Conservation (phyloP, 495 filamentous ascomycete species). For the Annulohypoxylon maeteangense region DNA sequence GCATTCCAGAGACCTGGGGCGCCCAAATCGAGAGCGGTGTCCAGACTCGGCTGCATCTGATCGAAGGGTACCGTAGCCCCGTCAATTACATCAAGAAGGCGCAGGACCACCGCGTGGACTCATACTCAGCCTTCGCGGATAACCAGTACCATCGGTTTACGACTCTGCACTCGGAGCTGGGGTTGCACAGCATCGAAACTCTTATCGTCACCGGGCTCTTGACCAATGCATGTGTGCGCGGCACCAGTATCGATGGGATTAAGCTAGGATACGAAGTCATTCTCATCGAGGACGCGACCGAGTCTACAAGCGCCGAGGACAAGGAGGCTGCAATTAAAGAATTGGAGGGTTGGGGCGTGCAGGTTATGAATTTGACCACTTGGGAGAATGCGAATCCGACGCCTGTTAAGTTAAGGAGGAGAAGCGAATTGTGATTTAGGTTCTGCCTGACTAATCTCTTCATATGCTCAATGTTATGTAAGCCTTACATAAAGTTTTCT, state of each 20-base stretch:
- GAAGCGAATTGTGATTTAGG: slow-evolving; percentile 19
- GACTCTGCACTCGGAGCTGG: slow-evolving; percentile 44
- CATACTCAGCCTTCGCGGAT: slow-evolving; percentile 48
- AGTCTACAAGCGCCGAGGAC: slow-evolving; percentile 29
- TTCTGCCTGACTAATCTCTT: background rate
- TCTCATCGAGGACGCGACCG: slow-evolving; percentile 46
- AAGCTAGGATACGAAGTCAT: slow-evolving; percentile 48
- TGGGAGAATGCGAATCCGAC: slow-evolving; percentile 43
- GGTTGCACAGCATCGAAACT: slow-evolving; percentile 44
- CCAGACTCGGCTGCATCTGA: slow-evolving; percentile 35
- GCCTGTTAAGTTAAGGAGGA: slow-evolving; percentile 2
- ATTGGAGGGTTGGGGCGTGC: slow-evolving; percentile 45
- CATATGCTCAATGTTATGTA: background rate
- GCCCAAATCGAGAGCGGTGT: slow-evolving; percentile 45
- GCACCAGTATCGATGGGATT: slow-evolving; percentile 47
- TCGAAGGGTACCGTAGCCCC: slow-evolving; percentile 43
- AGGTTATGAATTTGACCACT: slow-evolving; percentile 40
- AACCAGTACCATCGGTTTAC: slow-evolving; percentile 51
- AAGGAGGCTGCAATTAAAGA: slow-evolving; percentile 43
- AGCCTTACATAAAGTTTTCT: too few relatives aligned
- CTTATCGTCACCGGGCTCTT: slow-evolving; percentile 44
- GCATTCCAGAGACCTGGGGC: slow-evolving; percentile 46
- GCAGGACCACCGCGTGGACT: slow-evolving; percentile 47
- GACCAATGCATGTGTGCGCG: slow-evolving; percentile 48
- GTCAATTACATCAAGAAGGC: slow-evolving; percentile 51